A percentile compares a stretch with the other conserved stretches of the same genome.
Conservation (phyloP, 352 stramenopile genomes). For the Phytophthora nicotianae region DNA sequence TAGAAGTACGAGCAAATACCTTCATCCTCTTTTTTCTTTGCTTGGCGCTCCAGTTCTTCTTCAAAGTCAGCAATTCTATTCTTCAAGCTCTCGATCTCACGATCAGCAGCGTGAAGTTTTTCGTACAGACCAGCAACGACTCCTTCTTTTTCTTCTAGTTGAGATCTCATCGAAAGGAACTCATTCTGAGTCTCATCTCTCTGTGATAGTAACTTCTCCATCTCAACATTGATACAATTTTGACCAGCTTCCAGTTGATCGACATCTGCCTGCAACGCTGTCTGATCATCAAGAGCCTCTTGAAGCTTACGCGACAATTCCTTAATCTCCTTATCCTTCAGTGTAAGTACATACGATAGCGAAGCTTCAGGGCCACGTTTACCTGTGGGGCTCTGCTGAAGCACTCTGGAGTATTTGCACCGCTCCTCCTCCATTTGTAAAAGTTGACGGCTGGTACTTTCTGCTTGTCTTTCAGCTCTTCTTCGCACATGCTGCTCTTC, state of each 20-base stretch:
- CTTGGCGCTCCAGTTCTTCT: slow-evolving; percentile 48
- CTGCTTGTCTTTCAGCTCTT: slow-evolving; percentile 44
- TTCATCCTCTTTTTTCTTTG: slow-evolving; percentile 42
- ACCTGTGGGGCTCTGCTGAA: slow-evolving; percentile 50
- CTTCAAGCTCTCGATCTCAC: slow-evolving; percentile 38
- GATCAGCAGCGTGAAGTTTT: slow-evolving; percentile 21
- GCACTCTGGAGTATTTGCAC: slow-evolving; percentile 43
- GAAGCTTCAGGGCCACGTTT: slow-evolving; percentile 34
- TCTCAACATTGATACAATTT: slow-evolving; percentile 14
- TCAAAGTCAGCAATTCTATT: slow-evolving; percentile 43
- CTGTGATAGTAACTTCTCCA: slow-evolving; percentile 10
- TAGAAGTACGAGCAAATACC: slow-evolving; percentile 13
- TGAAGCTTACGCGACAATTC: slow-evolving; percentile 24
- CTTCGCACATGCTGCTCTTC: slow-evolving; percentile 50
- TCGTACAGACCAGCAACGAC: slow-evolving; percentile 28
- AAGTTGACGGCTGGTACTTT: slow-evolving; percentile 40
- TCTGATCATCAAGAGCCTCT: slow-evolving; percentile 2
- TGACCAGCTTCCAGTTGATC: slow-evolving; percentile 6
- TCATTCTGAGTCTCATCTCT: slow-evolving; percentile 5
- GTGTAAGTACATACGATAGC: slow-evolving; percentile 41
- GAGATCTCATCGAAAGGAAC: slow-evolving; percentile 1
- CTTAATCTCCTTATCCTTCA: slow-evolving; percentile 65
- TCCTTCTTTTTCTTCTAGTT: slow-evolving; percentile 8
- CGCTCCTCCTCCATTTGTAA: slow-evolving; percentile 61
- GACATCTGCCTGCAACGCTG: slow-evolving; percentile 16